A percentile compares a stretch with the other conserved stretches of the same genome.
phyloP scores from a whole-genome alignment of 129 eudicot genomes.

The Tagetes patula region DNA sequence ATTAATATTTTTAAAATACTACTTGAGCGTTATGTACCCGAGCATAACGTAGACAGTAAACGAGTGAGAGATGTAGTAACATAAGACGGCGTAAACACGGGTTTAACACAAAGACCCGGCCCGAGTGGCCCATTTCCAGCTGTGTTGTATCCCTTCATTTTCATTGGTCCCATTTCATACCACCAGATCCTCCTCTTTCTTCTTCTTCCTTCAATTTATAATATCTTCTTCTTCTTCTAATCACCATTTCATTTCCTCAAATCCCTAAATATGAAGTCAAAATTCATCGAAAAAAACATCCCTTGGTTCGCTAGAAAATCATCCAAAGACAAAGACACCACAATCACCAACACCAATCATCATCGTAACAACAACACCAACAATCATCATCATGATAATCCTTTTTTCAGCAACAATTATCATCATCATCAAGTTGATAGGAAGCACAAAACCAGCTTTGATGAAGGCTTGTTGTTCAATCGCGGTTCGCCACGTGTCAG shows the following conservation, averaged over 20 bases:
- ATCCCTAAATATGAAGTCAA: conserved; percentile 26
- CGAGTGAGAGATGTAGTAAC: too few species aligned
- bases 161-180: background rate
- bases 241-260: background rate
- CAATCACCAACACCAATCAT: conserved; percentile 16
- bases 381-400: conserved; percentile 22
- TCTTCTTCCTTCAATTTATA: conserved; percentile 7
- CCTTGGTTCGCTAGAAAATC: conserved; percentile 83
- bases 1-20: too few species aligned
- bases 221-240: conserved; percentile 13
- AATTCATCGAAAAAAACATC: conserved; percentile 42
- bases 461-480: conserved; percentile 30
- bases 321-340: conserved; percentile 47
- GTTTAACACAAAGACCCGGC: conserved; percentile 23
- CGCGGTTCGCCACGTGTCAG: conserved; percentile 46
- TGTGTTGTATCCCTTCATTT: conserved; percentile 23
- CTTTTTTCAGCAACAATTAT: conserved; percentile 27
- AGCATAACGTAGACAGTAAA: too few species aligned
- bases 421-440: conserved; percentile 25
- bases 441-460: conserved; percentile 42
- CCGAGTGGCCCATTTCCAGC: conserved; percentile 27
- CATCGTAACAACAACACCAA: background rate
- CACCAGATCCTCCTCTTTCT: background rate
- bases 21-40: too few species aligned
- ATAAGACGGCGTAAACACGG: conserved; percentile 10